A percentile compares a stretch with the other conserved stretches of the same genome.
Evolutionary conservation across 768 basidiomycete species (phyloP).

Genomic region (Pleurotus platypus): DNA sequence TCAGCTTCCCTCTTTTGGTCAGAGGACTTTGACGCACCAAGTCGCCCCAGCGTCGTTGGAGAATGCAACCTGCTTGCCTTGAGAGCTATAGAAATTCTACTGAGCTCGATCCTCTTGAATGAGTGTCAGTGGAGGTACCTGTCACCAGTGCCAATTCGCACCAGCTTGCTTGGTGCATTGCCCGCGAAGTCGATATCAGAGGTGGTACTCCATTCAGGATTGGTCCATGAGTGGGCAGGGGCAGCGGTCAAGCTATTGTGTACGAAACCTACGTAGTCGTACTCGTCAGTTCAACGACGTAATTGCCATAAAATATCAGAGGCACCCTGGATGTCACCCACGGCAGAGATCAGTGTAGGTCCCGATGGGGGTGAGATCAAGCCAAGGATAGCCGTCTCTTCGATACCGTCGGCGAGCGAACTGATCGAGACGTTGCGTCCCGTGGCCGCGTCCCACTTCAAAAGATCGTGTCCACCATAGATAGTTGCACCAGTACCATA

Average conservation of each 20-base stretch:
- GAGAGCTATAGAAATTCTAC: slow-evolving; percentile 22
- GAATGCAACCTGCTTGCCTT: slow-evolving; percentile 53
- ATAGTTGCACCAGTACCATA: slow-evolving; percentile 43
- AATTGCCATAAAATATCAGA: neutral
- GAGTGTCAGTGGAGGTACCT: slow-evolving; percentile 22
- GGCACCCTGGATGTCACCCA: slow-evolving; percentile 34
- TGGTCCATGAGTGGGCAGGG: slow-evolving; percentile 27
- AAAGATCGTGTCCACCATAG: slow-evolving; percentile 36
- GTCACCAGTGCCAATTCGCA: slow-evolving; percentile 44
- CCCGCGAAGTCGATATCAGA: slow-evolving; percentile 42
- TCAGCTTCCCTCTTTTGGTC: neutral
- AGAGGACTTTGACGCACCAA: slow-evolving; percentile 30
- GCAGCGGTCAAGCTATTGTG: slow-evolving; percentile 30
- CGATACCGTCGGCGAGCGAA: slow-evolving; percentile 38
- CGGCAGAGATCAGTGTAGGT: slow-evolving; percentile 26
- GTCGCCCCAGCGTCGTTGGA: slow-evolving; percentile 51
- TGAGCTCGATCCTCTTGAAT: neutral
- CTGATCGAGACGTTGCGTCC: slow-evolving; percentile 36
- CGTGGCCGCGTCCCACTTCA: slow-evolving; percentile 30
- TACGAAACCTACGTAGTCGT: slow-evolving; percentile 22
- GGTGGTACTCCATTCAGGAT: slow-evolving; percentile 31
- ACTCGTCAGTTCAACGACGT: too few relatives aligned
- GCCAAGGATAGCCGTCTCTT: slow-evolving; percentile 33
- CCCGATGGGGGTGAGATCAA: slow-evolving; percentile 40
- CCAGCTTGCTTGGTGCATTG: slow-evolving; percentile 32